phyloP scores from a whole-genome alignment of 2,329 filamentous ascomycete species.

The Neocucurbitaria cava region DNA sequence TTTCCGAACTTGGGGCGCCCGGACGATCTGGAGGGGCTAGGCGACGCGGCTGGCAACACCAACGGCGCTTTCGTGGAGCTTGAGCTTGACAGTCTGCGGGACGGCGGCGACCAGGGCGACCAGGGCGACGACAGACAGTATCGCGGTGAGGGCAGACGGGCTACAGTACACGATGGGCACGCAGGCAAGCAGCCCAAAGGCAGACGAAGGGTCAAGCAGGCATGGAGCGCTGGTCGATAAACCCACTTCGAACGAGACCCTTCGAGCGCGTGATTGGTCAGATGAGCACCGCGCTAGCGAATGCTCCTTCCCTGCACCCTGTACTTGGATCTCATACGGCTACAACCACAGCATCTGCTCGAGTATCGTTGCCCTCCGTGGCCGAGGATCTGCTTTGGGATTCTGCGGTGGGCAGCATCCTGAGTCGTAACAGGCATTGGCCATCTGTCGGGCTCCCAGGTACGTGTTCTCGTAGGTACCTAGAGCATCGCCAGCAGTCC shows the following conservation, averaged over 20 bases:
- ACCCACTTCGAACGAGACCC: conserved; percentile 15
- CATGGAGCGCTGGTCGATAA: conserved; percentile 10
- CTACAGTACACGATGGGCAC: conserved; percentile 7
- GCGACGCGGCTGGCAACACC: conserved; percentile 8
- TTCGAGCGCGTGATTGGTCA: conserved; percentile 21
- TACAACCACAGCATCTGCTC: conserved; percentile 14
- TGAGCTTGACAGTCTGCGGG: conserved; percentile 1
- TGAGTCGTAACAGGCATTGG: background rate
- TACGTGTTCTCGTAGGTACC: background rate
- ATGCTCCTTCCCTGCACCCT: conserved; percentile 15
- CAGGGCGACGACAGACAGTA: conserved; percentile 1
- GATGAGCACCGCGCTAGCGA: conserved; percentile 13
- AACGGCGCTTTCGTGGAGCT: background rate
- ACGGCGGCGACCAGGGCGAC: background rate
- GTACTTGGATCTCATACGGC: conserved; percentile 18
- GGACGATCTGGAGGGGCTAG: conserved; percentile 31
- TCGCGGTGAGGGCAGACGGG: conserved; percentile 15
- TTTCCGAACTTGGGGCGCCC: conserved; percentile 23
- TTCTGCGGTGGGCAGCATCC: background rate
- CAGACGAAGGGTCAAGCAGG: conserved; percentile 7
- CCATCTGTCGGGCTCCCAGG: background rate
- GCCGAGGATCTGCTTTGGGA: background rate
- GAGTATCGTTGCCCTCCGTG: conserved; percentile 11
- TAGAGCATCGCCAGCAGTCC: background rate
- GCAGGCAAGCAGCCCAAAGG: conserved; percentile 19